Evolutionary conservation across 139 green algal genomes (phyloP).

Genomic region (Coelastrella sp.): DNA sequence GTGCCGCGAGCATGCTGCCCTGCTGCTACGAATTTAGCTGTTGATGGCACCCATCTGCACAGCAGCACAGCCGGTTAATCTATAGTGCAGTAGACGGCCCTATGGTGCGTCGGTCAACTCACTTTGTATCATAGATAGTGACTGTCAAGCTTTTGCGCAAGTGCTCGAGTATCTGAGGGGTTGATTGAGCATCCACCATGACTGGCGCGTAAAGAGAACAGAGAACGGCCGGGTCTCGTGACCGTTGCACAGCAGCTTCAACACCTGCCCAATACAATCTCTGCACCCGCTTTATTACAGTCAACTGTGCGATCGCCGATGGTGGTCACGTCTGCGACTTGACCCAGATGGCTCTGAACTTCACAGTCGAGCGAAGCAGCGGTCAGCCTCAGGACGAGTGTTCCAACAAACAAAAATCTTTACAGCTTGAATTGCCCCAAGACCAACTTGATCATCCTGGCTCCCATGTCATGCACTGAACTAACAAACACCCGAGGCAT

Average conservation of each 20-base stretch:
- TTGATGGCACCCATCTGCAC: constrained; percentile 88
- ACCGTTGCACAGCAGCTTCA: not conserved
- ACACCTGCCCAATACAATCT: no score
- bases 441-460: no score
- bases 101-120: not conserved
- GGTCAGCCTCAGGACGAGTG: no score
- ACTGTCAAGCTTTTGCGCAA: constrained; percentile 79
- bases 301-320: no score
- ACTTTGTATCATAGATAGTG: constrained; percentile 90
- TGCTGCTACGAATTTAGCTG: constrained; percentile 81
- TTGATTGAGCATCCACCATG: constrained; percentile 59
- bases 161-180: constrained; percentile 86
- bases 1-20: constrained; percentile 78
- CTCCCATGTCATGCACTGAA: no score
- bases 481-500: no score
- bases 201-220: not conserved
- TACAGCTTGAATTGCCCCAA: no score
- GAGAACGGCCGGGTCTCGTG: not conserved
- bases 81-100: not conserved
- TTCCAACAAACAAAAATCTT: no score
- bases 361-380: no score
- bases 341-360: no score
- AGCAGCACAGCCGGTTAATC: not conserved
- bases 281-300: no score
- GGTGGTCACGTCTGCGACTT: no score